A percentile compares a stretch with the other conserved stretches of the same genome.
phyloP scores from a whole-genome alignment of 2,329 filamentous ascomycete genomes.

The Cercospora berteroae region DNA sequence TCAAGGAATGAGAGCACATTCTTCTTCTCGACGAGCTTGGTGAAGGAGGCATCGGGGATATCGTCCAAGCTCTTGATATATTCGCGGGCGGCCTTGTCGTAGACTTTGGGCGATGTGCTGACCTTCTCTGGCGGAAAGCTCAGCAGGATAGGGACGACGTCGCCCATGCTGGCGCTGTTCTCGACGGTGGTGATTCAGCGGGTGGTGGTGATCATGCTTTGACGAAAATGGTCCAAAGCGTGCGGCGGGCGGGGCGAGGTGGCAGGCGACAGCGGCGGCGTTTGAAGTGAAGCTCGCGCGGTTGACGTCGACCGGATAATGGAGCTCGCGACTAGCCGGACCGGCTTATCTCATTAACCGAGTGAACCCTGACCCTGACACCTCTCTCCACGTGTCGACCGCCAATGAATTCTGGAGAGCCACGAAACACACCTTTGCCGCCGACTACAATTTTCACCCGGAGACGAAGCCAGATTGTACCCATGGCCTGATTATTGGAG shows the following conservation, averaged over 20 bases:
- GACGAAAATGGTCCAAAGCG: background rate
- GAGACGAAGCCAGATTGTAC: background rate
- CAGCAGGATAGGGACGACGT: constrained; percentile 26
- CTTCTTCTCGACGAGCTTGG: constrained; percentile 41
- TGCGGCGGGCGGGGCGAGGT: background rate
- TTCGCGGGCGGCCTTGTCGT: constrained; percentile 39
- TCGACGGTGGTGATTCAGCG: background rate
- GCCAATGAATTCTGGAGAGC: background rate
- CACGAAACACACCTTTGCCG: background rate
- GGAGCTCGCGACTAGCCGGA: constrained; percentile 2
- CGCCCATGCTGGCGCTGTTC: constrained; percentile 28
- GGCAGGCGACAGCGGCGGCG: constrained; percentile 6
- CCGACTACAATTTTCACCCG: background rate
- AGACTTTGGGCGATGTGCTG: constrained; percentile 37
- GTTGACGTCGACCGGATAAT: background rate
- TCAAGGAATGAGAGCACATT: constrained; percentile 50
- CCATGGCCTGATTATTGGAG: background rate
- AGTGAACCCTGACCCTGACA: background rate
- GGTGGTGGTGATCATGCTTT: constrained; percentile 10
- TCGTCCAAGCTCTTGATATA: constrained; percentile 40
- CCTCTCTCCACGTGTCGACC: background rate
- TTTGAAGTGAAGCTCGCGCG: constrained; percentile 9
- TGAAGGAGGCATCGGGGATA: constrained; percentile 36
- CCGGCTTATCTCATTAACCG: background rate
- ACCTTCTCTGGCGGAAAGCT: constrained; percentile 38